Evolutionary conservation across 177 flowering plant species (phyloP).

Genomic region (Telopea speciosissima): DNA sequence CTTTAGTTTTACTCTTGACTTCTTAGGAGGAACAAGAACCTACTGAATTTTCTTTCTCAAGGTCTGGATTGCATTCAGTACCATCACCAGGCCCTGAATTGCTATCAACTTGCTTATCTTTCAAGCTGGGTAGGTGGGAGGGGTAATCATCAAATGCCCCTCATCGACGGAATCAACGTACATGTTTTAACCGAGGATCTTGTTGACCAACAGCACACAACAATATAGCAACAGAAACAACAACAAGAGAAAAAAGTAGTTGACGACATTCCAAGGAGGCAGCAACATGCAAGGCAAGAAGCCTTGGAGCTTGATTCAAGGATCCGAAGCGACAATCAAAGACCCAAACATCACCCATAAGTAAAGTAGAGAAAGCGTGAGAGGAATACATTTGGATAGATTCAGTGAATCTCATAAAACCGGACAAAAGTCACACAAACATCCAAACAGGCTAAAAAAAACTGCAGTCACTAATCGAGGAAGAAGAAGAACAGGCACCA

Average conservation of each 20-base stretch:
- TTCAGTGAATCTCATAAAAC: too few species aligned
- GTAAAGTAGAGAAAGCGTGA: too few species aligned
- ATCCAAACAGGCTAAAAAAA: not conserved
- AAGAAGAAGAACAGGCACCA: too few species aligned
- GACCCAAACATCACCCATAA: conserved; percentile 97
- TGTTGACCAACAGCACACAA: conserved; percentile 67
- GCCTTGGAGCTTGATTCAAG: conserved; percentile 61
- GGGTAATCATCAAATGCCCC: conserved; percentile 92
- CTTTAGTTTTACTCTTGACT: not conserved
- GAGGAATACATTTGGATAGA: too few species aligned
- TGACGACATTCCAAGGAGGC: conserved; percentile 80
- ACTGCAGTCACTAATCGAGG: too few species aligned
- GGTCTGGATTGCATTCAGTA: conserved; percentile 21
- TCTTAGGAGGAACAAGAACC: too few species aligned
- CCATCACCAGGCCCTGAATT: conserved; percentile 28
- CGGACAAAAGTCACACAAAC: too few species aligned
- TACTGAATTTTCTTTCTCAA: conserved; percentile 41
- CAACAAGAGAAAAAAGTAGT: conserved; percentile 87
- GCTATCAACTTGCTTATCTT: conserved; percentile 34
- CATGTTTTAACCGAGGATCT: conserved; percentile 82
- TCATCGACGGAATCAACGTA: conserved; percentile 55
- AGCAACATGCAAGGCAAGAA: conserved; percentile 72
- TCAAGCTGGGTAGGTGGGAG: conserved; percentile 60
- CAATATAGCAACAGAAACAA: conserved; percentile 79
- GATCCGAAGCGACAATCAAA: conserved; percentile 79